Percentiles rank a stretch among this genome's conserved stretches.
These are phyloP conservation scores for Cyberlindnera xishuangbannaensis DNA, from an alignment of 805 yeast genomes.

Conservation along the genomic window DNA sequence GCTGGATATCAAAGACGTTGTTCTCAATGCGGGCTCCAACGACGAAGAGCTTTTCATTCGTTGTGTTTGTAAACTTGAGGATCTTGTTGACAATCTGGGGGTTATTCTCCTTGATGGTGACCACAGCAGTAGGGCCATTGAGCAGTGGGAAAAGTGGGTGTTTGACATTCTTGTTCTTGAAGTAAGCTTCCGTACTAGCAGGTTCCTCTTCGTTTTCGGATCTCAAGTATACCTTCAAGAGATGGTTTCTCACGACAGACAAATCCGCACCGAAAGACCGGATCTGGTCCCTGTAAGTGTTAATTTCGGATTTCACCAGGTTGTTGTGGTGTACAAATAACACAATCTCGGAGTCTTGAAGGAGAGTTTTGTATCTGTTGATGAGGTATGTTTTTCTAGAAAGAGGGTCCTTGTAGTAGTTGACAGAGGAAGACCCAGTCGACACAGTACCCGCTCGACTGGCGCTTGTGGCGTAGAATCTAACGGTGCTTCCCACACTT, in stretches of 20 bases:
- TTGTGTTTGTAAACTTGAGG: conserved; percentile 51
- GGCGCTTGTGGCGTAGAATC: conserved; percentile 18
- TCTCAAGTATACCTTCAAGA: conserved; percentile 73
- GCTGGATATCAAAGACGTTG: conserved; percentile 43
- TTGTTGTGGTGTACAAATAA: conserved; percentile 85
- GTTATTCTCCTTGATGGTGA: conserved; percentile 60
- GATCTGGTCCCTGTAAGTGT: conserved; percentile 55
- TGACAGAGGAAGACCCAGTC: conserved; percentile 27
- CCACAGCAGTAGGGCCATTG: conserved; percentile 81
- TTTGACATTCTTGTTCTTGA: conserved; percentile 33
- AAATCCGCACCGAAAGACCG: conserved; percentile 61
- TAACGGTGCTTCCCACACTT: conserved; percentile 11
- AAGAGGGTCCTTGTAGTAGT: conserved; percentile 46
- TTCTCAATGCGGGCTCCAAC: conserved; percentile 83
- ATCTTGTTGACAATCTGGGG: conserved; percentile 64
- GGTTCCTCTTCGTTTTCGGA: conserved; percentile 71
- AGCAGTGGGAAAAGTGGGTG: conserved; percentile 73
- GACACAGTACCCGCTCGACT: too few species aligned
- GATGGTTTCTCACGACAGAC: conserved; percentile 58
- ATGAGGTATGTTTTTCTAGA: conserved; percentile 84
- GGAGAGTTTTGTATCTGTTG: conserved; percentile 69
- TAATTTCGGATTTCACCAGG: conserved; percentile 63
- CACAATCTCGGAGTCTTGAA: conserved; percentile 63
- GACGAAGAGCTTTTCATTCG: conserved; percentile 69
- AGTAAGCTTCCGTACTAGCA: conserved; percentile 48